phyloP scores from a whole-genome alignment of 176 grass and related monocot species.

The Oryza punctata region DNA sequence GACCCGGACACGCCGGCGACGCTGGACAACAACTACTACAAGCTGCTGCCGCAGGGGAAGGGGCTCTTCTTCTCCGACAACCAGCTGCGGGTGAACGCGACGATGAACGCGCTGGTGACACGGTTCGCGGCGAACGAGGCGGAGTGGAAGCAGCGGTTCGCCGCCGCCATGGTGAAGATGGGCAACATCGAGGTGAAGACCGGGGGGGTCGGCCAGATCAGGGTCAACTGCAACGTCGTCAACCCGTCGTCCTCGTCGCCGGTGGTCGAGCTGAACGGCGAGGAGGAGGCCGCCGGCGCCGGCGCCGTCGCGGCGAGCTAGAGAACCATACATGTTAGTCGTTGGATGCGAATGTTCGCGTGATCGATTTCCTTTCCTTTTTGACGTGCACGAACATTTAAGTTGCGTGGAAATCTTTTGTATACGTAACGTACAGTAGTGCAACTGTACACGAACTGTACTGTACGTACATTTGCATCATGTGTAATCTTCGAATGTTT shows the following conservation, averaged over 20 bases:
- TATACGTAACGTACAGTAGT: no score
- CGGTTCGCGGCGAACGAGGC: constrained; percentile 43
- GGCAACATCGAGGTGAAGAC: constrained; percentile 52
- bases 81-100: constrained; percentile 33
- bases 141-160: constrained; percentile 46
- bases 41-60: constrained; percentile 36
- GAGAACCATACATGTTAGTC: not conserved
- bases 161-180: constrained; percentile 59
- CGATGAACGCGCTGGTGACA: constrained; percentile 29
- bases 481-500: no score
- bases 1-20: constrained; percentile 41
- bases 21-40: constrained; percentile 70
- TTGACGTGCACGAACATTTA: not conserved
- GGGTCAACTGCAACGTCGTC: constrained; percentile 51
- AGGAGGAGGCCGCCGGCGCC: not conserved
- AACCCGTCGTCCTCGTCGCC: constrained; percentile 18
- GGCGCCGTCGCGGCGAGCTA: constrained; percentile 32
- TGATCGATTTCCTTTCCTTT: no score
- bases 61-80: constrained; percentile 60
- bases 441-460: no score
- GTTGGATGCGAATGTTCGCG: not conserved
- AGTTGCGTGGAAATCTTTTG: no score
- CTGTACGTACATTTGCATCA: no score
- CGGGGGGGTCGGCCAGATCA: constrained; percentile 34
- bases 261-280: not conserved